A percentile compares a stretch with the other conserved stretches of the same genome.
Evolutionary conservation across 345 rosid species (phyloP).

Genomic region (Eucalyptus sp.): DNA sequence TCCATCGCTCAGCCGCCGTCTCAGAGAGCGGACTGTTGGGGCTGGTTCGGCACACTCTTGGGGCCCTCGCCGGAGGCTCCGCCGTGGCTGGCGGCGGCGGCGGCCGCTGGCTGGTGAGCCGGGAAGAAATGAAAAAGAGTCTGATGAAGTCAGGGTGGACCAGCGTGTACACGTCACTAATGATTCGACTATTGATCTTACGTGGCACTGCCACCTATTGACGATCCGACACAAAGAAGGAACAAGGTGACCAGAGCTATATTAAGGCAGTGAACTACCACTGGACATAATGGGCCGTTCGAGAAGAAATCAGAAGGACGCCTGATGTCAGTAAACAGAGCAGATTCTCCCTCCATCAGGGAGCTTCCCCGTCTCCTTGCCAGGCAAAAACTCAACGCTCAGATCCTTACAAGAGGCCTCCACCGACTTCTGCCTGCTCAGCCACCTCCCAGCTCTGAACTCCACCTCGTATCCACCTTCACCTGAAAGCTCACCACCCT

Average conservation of each 20-base stretch:
- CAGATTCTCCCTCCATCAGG: not conserved
- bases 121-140: too few species aligned
- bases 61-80: too few species aligned
- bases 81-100: too few species aligned
- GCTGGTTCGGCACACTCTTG: too few species aligned
- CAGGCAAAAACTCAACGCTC: not conserved
- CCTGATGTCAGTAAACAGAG: not conserved
- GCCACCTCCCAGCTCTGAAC: not conserved
- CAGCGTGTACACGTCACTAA: too few species aligned
- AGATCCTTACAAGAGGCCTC: not conserved
- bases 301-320: not conserved
- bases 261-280: not conserved
- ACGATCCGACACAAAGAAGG: not conserved
- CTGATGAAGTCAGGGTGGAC: too few species aligned
- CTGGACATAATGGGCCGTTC: not conserved
- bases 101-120: too few species aligned
- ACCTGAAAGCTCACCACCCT: not conserved
- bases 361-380: not conserved
- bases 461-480: not conserved
- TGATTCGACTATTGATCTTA: too few species aligned
- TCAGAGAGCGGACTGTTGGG: too few species aligned
- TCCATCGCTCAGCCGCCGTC: too few species aligned
- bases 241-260: not conserved
- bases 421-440: not conserved
- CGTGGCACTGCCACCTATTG: not conserved